phyloP scores from a whole-genome alignment of 441 rosid genomes.

The Adansonia gregorii region DNA sequence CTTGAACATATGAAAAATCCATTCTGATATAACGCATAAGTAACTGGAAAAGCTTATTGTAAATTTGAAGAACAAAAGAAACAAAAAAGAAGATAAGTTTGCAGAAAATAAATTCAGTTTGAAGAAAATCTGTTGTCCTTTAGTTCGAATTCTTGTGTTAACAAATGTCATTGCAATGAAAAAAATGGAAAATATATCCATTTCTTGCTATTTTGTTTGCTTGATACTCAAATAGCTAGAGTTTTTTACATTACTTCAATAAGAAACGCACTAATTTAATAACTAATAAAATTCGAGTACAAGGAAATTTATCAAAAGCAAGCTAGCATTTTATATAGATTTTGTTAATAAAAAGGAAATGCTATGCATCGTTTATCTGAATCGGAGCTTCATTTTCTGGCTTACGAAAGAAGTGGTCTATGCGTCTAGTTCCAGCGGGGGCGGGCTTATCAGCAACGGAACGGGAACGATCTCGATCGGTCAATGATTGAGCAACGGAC shows the following conservation, averaged over 20 bases:
- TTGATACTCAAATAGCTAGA: neutral
- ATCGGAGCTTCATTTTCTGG: conserved; percentile 45
- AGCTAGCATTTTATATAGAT: neutral
- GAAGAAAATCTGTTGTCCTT: neutral
- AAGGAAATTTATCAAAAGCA: neutral
- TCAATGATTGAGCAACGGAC: conserved; percentile 18
- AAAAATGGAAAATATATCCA: neutral
- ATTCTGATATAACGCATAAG: conserved; percentile 14
- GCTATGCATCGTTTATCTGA: conserved; percentile 40
- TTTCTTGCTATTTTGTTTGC: conserved; percentile 2
- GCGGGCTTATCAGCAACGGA: conserved; percentile 5
- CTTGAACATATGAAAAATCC: conserved; percentile 33
- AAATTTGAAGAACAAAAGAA: neutral
- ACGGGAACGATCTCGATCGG: conserved; percentile 17
- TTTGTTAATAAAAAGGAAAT: conserved; percentile 13
- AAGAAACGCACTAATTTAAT: neutral
- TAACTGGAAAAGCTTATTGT: neutral
- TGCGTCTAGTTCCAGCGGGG: conserved; percentile 26
- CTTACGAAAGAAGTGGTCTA: conserved; percentile 26
- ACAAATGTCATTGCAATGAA: neutral
- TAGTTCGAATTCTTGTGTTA: conserved; percentile 13
- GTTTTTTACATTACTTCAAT: neutral
- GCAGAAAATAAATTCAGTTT: conserved; percentile 24
- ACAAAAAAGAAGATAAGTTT: neutral
- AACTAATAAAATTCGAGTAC: neutral